Evolutionary conservation across 176 grass and related monocot species (phyloP).

Genomic region (Alloteropsis semialata): DNA sequence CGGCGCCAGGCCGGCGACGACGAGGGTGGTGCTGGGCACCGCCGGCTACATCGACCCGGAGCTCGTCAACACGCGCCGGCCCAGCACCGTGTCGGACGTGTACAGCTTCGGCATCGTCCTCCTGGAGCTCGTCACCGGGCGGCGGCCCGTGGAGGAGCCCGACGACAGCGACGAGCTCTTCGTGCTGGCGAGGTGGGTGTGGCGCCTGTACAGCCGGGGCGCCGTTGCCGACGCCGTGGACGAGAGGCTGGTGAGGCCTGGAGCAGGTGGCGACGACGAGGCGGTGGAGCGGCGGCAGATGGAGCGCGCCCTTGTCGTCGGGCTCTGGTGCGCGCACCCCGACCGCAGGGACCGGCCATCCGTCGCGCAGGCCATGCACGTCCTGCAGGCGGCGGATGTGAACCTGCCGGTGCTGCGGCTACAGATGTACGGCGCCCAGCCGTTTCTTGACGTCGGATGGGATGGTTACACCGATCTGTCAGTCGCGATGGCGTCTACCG

Average conservation of each 20-base stretch:
- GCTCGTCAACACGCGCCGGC: too few species aligned
- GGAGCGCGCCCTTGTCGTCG: slow-evolving; percentile 32
- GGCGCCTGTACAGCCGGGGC: slow-evolving; percentile 15
- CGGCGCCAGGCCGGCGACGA: background rate
- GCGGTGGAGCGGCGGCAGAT: slow-evolving; percentile 5
- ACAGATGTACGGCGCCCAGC: background rate
- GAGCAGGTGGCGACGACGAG: background rate
- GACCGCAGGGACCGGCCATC: slow-evolving; percentile 18
- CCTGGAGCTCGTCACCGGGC: background rate
- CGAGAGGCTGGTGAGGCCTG: background rate
- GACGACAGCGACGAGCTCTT: background rate
- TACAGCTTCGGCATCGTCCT: background rate
- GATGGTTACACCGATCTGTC: background rate
- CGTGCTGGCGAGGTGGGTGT: slow-evolving; percentile 19
- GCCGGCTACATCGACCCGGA: slow-evolving; percentile 11
- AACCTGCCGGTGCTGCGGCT: background rate
- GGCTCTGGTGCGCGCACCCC: slow-evolving; percentile 46
- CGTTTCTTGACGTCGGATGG: background rate
- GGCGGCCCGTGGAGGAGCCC: background rate
- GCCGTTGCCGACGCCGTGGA: slow-evolving; percentile 8
- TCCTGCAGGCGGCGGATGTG: background rate
- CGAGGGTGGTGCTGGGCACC: background rate
- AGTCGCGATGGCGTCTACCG: background rate
- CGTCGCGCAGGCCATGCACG: background rate
- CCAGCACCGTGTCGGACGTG: background rate